Base-by-base conservation (phyloP, 345 rosid genomes). In the Arabidopsis thaliana region DNA sequence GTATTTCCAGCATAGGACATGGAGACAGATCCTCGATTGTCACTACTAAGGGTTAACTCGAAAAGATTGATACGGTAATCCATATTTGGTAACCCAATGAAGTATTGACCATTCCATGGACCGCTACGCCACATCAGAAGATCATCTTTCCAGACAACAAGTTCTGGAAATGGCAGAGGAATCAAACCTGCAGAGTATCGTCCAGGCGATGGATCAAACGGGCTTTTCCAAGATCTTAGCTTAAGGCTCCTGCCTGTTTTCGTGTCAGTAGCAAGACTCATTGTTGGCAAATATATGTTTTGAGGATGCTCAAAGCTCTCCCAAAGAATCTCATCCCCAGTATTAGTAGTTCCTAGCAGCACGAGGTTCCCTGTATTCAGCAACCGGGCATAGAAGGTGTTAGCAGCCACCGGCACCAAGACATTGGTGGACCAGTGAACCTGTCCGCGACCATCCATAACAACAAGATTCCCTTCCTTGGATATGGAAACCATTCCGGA, bases 351-450 rank as follows among this genome's bases (percentile, higher is more conserved):
- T 28, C 73, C 81, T 48, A 8, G 38, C 67, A 90, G 49, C 3
- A 84, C 72, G 11, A 90, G 84, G 61, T 85, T 84, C 46, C 93
- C 93, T 5, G 81, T 36, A 36, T 81, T 83, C 45, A 56, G 48
- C 36, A 90, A 76, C 75, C 53, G 70, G 7, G 87, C 87, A 23
- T 42, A 78, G 4, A 81, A 49, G 45, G 75, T 63, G 46, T 68
- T 50, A 7, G 65, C 34, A 20, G 57, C 4, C 32, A 28, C 23
- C 32, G 32, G 32, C 32, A 28, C 32, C 24, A 81, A 51, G 67
- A 75, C 77, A 64, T 71, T 70, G 6, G 88, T 83, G 23, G 89
- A 84, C 96, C 93, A 87, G 14, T 86, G 59, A 55, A 75, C 57
- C 53, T 72, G 67, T 12, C 70, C 48, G 16, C 66, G 63, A 30